Percentiles rank a stretch among this genome's conserved stretches.
Evolutionary conservation across 169 alveolate species (phyloP).

Genomic region (Cryptosporidium meleagridis): DNA sequence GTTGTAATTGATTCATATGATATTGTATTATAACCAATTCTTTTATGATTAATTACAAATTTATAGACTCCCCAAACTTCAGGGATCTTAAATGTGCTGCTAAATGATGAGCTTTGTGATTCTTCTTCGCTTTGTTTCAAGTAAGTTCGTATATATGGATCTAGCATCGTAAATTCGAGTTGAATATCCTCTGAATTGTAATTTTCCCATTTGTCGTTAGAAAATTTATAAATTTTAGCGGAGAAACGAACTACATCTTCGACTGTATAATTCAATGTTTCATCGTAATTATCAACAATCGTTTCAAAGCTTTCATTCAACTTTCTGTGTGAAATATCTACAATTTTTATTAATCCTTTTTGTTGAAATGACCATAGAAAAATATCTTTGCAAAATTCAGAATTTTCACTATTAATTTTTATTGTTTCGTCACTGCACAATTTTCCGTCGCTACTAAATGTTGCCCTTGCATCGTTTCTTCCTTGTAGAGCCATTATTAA

Average conservation of each 20-base stretch:
- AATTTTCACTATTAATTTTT: neutral
- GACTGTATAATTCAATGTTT: conserved; percentile 42
- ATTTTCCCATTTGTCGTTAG: conserved; percentile 39
- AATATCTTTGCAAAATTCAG: conserved; percentile 13
- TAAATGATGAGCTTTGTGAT: neutral
- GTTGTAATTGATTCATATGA: conserved; percentile 54
- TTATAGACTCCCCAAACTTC: conserved; percentile 68
- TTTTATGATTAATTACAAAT: conserved; percentile 62
- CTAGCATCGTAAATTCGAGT: conserved; percentile 68
- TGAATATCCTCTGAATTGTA: conserved; percentile 42
- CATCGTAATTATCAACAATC: conserved; percentile 25
- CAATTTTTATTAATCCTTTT: conserved; percentile 42
- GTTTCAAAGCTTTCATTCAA: neutral
- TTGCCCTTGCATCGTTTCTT: conserved; percentile 61
- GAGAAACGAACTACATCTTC: conserved; percentile 50
- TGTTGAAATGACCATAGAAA: conserved; percentile 58
- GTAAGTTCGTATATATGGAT: conserved; percentile 43
- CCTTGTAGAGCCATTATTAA: conserved; percentile 54
- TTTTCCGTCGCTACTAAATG: conserved; percentile 49
- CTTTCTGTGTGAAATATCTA: conserved; percentile 1
- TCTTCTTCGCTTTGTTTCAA: conserved; percentile 1
- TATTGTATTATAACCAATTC: conserved; percentile 34
- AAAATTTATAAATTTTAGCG: conserved; percentile 32
- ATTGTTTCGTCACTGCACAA: conserved; percentile 38
- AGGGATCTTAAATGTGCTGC: conserved; percentile 39